Percentiles rank a stretch among this genome's conserved stretches.
phyloP scores from a whole-genome alignment of 257 asterid species.

The Misopates orontium region DNA sequence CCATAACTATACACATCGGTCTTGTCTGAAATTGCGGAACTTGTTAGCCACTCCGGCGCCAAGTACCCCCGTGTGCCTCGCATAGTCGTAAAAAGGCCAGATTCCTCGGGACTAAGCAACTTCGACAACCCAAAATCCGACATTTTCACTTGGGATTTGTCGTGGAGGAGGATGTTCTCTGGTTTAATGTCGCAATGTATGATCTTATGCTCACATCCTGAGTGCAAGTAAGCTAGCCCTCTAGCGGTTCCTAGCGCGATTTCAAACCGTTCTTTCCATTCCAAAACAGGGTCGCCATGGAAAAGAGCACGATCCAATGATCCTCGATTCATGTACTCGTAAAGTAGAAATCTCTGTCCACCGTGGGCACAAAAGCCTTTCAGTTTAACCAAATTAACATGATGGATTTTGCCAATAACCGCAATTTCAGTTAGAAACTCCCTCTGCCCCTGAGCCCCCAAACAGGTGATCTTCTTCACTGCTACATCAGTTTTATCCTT shows the following conservation, averaged over 20 bases:
- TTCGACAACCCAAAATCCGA: slow-evolving; percentile 93
- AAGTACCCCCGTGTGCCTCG: slow-evolving; percentile 86
- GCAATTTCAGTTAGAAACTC: slow-evolving; percentile 80
- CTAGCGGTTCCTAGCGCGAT: slow-evolving; percentile 78
- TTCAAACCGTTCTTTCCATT: slow-evolving; percentile 69
- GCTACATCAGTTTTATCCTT: slow-evolving; percentile 58
- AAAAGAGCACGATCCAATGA: slow-evolving; percentile 74
- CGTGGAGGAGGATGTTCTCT: slow-evolving; percentile 76
- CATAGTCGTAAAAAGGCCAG: slow-evolving; percentile 66
- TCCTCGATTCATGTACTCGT: slow-evolving; percentile 81
- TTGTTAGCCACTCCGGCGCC: slow-evolving; percentile 87
- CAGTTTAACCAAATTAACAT: slow-evolving; percentile 65
- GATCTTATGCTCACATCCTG: slow-evolving; percentile 76
- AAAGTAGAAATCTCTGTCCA: slow-evolving; percentile 59
- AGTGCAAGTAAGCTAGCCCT: slow-evolving; percentile 77
- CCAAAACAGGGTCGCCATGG: slow-evolving; percentile 44
- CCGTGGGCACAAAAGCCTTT: slow-evolving; percentile 66
- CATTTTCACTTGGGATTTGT: slow-evolving; percentile 59
- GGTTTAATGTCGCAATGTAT: slow-evolving; percentile 90
- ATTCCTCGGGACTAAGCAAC: slow-evolving; percentile 67
- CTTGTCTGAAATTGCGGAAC: slow-evolving; percentile 74
- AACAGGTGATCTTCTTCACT: slow-evolving; percentile 71
- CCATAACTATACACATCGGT: slow-evolving; percentile 83
- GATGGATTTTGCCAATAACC: slow-evolving; percentile 74
- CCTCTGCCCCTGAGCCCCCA: slow-evolving; percentile 61